Evolutionary conservation across 164 flowering plant genomes (phyloP), one percentile per base, ranked within the genome.

Genomic region (Pachysandra terminalis): DNA sequence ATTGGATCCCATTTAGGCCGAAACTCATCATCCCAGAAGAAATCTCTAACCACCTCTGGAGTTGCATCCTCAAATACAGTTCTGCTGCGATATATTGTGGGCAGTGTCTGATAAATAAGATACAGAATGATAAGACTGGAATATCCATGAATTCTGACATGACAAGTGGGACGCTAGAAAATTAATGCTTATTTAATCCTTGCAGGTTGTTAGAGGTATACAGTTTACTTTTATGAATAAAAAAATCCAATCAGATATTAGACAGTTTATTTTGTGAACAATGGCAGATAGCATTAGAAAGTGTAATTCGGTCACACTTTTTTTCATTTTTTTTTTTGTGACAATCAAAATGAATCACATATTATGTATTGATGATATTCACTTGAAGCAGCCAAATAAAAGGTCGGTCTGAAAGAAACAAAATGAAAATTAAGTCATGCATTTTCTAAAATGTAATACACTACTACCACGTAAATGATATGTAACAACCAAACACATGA

Each of bases 1-100:
- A 94, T 94, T 41, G 86, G 90, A 80, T 94, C 98, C 97, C 98
- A 94, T 75, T 88, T 91, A 40, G n/a, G n/a, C n/a, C n/a, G n/a
- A n/a, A n/a, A n/a, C n/a, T n/a, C n/a, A n/a, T n/a, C n/a, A n/a
- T n/a, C n/a, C n/a, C n/a, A n/a, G n/a, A n/a, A n/a, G n/a, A n/a
- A n/a, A n/a, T n/a, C n/a, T n/a, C n/a, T n/a, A 86, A 92, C 97
- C 71, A 90, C n/a, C 78, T 95, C 98, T 1, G 97, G 88, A 66
- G 86, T 86, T 71, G 91, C 94, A 83, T 89, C 96, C 81, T 95
- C 97, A 79, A 87, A 92, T 25, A 95, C 87, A 76, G 97, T 90
- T 83, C 83, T 84, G 70, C 93, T 95, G 32, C 89, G 87, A 65
- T 80, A 87, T 19, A 87, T 70, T 23, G 80, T 75, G 27, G 93